Evolutionary conservation across 306 rosid species (phyloP).

Genomic region (Medicago arabica): DNA sequence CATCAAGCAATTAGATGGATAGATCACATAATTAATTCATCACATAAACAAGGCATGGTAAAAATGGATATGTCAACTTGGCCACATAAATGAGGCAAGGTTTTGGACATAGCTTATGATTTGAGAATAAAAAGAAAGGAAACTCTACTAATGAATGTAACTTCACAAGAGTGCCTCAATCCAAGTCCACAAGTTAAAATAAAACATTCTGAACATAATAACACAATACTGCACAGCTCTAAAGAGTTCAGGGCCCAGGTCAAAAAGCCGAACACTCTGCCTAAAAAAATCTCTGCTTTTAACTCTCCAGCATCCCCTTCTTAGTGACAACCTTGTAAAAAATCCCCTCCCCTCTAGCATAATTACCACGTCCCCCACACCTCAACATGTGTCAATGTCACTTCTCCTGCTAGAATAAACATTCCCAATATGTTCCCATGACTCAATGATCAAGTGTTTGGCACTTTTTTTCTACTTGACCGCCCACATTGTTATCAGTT

Average conservation of each 20-base stretch:
- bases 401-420: no score
- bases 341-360: not conserved
- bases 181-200: not conserved
- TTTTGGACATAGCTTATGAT: constrained; percentile 1
- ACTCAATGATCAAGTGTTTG: no score
- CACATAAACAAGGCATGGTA: constrained; percentile 3
- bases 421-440: no score
- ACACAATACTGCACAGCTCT: constrained; percentile 9
- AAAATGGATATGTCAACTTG: not conserved
- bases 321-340: not conserved
- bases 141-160: not conserved
- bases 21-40: not conserved
- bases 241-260: not conserved
- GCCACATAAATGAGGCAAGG: constrained; percentile 5
- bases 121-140: constrained; percentile 10
- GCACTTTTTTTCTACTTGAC: no score
- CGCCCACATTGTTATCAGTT: no score
- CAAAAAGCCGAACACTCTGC: not conserved
- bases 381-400: no score
- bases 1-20: constrained; percentile 16
- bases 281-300: not conserved
- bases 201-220: not conserved
- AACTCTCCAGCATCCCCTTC: not conserved
- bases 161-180: not conserved
- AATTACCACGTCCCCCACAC: no score